Conservation (phyloP, 805 yeast genomes). For the Blastobotrys americana region DNA sequence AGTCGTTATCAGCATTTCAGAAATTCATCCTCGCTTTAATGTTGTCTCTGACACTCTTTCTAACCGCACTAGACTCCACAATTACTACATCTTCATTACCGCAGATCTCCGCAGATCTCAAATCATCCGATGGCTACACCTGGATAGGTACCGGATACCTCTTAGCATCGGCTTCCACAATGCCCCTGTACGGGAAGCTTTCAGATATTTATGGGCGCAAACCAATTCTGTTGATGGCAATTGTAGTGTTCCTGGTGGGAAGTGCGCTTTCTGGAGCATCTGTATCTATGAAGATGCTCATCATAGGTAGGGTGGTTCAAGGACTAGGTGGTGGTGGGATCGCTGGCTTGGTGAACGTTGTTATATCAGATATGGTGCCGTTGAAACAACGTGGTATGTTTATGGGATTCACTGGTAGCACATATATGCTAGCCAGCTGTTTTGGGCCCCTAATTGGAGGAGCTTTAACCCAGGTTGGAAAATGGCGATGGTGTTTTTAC, state of each 20-base stretch:
- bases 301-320: slow-evolving; percentile 58
- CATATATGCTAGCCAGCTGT: slow-evolving; percentile 25
- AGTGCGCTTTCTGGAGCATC: slow-evolving; percentile 38
- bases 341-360: slow-evolving; percentile 45
- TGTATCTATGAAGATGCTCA: slow-evolving; percentile 45
- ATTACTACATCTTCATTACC: slow-evolving; percentile 48
- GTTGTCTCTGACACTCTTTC: slow-evolving; percentile 16
- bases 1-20: slow-evolving; percentile 2
- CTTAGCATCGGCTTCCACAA: slow-evolving; percentile 55
- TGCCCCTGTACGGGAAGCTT: slow-evolving; percentile 58
- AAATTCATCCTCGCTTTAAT: slow-evolving; percentile 12
- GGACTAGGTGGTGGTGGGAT: slow-evolving; percentile 69
- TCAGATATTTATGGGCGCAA: slow-evolving; percentile 43
- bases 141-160: slow-evolving; percentile 65
- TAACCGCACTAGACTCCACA: slow-evolving; percentile 43
- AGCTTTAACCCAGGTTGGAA: slow-evolving; percentile 37
- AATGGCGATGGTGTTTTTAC: slow-evolving; percentile 51
- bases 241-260: slow-evolving; percentile 36
- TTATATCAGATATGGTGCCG: slow-evolving; percentile 40
- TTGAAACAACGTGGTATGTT: slow-evolving; percentile 19
- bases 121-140: slow-evolving; percentile 38
- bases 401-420: slow-evolving; percentile 20
- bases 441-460: slow-evolving; percentile 53
- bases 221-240: slow-evolving; percentile 33
- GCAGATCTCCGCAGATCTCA: slow-evolving; percentile 35